These are phyloP conservation scores for Platanus orientalis DNA, from an alignment of 164 flowering plant species.

Conservation along the genomic window DNA sequence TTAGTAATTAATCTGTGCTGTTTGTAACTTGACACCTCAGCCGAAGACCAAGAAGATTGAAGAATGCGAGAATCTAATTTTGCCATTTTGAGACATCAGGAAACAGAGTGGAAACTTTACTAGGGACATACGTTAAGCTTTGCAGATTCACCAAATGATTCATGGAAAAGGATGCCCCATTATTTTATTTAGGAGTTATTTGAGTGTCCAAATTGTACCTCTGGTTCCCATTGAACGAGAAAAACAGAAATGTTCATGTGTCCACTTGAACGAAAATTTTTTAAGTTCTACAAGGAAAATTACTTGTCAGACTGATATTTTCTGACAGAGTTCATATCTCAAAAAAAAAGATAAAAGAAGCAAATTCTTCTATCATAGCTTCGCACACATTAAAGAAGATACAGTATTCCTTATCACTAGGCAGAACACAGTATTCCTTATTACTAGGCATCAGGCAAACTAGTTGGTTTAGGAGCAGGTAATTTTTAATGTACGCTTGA, in stretches of 20 bases:
- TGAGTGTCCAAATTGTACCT: conserved; percentile 4
- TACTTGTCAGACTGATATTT: not conserved
- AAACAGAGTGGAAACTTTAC: conserved; percentile 14
- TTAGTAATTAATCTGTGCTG: no score
- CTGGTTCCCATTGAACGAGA: conserved; percentile 2
- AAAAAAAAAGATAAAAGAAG: no score
- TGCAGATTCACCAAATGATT: conserved; percentile 11
- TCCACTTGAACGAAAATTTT: conserved; percentile 1
- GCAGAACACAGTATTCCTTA: no score
- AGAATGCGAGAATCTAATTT: no score
- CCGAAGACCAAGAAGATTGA: conserved; percentile 17
- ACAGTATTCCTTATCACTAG: no score
- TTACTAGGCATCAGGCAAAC: no score
- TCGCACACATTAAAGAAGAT: no score
- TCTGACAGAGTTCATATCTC: no score
- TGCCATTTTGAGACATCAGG: conserved; percentile 7
- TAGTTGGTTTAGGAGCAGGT: no score
- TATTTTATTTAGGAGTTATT: conserved; percentile 8
- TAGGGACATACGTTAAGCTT: conserved; percentile 5
- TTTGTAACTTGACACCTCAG: conserved; percentile 23
- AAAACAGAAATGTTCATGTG: conserved; percentile 5
- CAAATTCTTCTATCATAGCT: no score
- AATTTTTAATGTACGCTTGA: no score
- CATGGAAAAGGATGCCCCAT: not conserved
- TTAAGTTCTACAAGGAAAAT: not conserved